Conservation (phyloP, 1,284 basidiomycete species). For the Cystobasidiaceae sp. region DNA sequence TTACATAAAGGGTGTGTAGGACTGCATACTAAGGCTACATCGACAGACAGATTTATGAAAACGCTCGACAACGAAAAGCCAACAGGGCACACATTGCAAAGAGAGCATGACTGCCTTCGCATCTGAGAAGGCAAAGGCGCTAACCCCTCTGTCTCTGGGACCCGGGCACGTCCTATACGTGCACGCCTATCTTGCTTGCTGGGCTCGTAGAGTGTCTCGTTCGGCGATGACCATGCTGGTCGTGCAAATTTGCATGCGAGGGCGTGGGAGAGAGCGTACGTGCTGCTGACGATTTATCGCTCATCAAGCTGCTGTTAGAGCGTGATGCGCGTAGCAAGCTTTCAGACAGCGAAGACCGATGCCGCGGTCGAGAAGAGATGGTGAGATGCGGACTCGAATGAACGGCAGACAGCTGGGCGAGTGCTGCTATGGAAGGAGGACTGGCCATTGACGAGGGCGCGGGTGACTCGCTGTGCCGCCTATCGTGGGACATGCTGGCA, state of each 20-base stretch:
- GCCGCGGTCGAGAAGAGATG: conserved; percentile 8
- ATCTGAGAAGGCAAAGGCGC: no score
- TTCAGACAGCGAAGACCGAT: conserved; percentile 3
- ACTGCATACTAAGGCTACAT: no score
- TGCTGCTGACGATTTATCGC: neutral
- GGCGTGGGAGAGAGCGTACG: no score
- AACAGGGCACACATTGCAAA: no score
- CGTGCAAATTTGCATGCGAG: no score
- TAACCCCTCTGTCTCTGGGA: neutral
- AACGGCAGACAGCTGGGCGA: neutral
- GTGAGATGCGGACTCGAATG: conserved; percentile 13
- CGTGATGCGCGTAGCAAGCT: conserved; percentile 4
- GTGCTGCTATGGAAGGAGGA: neutral
- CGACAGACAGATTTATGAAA: no score
- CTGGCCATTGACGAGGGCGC: neutral
- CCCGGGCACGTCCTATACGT: neutral
- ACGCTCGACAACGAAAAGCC: no score
- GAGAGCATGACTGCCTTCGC: no score
- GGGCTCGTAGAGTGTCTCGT: conserved; percentile 12
- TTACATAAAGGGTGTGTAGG: no score
- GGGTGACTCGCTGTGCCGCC: neutral
- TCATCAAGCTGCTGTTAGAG: neutral
- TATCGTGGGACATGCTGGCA: neutral
- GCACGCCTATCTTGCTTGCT: neutral
- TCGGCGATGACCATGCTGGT: no score